Evolutionary conservation across 2,329 filamentous ascomycete species (phyloP), one percentile per base, ranked within the genome.

Genomic region (Calonectria pseudoreteaudii): DNA sequence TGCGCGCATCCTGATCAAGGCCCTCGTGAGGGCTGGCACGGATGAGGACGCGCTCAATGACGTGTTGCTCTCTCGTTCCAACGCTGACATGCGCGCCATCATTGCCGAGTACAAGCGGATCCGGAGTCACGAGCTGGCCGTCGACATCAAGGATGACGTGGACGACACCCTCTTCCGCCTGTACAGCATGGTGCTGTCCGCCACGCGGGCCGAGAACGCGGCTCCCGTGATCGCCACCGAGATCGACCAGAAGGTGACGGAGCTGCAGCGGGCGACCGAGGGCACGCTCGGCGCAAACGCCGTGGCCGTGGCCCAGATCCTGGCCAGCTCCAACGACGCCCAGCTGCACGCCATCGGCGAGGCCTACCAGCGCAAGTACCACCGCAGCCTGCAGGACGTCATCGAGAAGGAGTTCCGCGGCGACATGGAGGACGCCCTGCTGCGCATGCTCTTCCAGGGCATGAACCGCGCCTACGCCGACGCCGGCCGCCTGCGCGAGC

Each of bases 401-500:
- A 84, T 84, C 28, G 80, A 83, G 72, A 82, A 84, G 74, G 82
- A 83, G 70, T 84, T 84, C 74, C 78, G 78, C 0, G 83, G 83
- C 28, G 80, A 83, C 58, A 81, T 83, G 79, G 81, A 84, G 64
- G 83, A 84, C 9, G 81, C 80, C 0, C 73, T 85, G 1, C 69
- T 85, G 28, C 74, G 71, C 10, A 84, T 85, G 50, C 75, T 84
- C 0, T 75, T 76, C 4, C 75, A 74, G 23, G 81, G 77, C 0
- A 62, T 70, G 20, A 78, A 82, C 66, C 67, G 78, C 0, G 81
- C 81, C 0, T 70, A 74, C 2, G 65, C 74, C 0, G 84, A 84
- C 49, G 82, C 81, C 0, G 72, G 67, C 18, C 74, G 80, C 5
- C 66, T 85, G 1, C 62, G 77, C 9, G 73, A 66, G 26, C 79